phyloP scores from a whole-genome alignment of 306 rosid genomes.

The Castanea crenata region DNA sequence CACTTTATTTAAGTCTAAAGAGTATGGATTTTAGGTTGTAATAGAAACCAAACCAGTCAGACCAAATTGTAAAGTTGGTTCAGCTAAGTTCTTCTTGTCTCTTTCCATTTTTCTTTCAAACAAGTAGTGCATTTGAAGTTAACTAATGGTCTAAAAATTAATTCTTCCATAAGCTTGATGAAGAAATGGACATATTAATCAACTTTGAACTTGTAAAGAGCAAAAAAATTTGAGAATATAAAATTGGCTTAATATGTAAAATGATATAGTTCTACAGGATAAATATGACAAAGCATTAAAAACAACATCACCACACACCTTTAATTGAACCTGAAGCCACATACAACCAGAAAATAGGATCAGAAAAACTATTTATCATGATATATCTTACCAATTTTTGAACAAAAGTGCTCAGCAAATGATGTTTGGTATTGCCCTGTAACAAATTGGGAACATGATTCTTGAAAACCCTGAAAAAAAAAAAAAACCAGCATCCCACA shows the following conservation, averaged over 20 bases:
- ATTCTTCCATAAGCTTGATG: background rate
- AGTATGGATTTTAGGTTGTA: no score
- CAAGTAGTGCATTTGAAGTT: background rate
- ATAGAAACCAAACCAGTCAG: background rate
- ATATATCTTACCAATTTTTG: slow-evolving; percentile 65
- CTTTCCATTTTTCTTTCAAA: background rate
- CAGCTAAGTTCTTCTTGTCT: background rate
- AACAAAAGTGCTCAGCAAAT: slow-evolving; percentile 38
- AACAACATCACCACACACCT: background rate
- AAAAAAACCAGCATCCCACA: background rate
- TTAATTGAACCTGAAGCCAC: background rate
- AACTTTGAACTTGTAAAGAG: background rate
- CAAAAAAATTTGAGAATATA: background rate
- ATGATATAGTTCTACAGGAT: background rate
- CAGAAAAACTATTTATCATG: background rate
- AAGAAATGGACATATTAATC: background rate
- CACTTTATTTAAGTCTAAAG: no score
- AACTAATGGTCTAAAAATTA: background rate
- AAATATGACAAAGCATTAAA: background rate
- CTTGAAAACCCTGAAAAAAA: slow-evolving; percentile 75
- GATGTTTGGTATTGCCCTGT: slow-evolving; percentile 49
- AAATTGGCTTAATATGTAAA: background rate
- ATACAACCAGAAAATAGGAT: background rate
- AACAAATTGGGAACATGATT: slow-evolving; percentile 68
- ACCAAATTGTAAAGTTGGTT: background rate